These are phyloP conservation scores for Alternaria gansuensis DNA, from an alignment of 2,329 filamentous ascomycete genomes.

Conservation along the genomic window DNA sequence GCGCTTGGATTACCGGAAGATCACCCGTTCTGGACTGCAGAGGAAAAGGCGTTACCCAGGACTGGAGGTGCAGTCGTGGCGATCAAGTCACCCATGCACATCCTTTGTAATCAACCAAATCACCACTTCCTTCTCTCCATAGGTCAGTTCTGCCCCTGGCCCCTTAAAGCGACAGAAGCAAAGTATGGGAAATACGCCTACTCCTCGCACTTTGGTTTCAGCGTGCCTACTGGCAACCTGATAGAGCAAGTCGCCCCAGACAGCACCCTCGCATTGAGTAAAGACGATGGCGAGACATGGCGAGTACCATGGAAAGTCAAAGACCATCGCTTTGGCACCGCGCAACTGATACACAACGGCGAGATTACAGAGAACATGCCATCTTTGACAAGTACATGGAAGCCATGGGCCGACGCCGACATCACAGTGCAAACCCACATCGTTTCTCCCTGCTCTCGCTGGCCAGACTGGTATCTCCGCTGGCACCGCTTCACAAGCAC, in stretches of 20 bases:
- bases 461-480: slow-evolving; percentile 46
- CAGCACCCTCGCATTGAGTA: slow-evolving; percentile 51
- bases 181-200: slow-evolving; percentile 52
- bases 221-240: slow-evolving; percentile 52
- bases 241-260: slow-evolving; percentile 56
- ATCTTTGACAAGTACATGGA: slow-evolving; percentile 35
- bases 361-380: slow-evolving; percentile 21
- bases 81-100: slow-evolving; percentile 54
- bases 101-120: slow-evolving; percentile 54
- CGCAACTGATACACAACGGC: slow-evolving; percentile 9
- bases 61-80: neutral
- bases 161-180: slow-evolving; percentile 48
- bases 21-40: slow-evolving; percentile 58
- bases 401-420: slow-evolving; percentile 43
- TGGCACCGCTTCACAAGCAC: slow-evolving; percentile 32
- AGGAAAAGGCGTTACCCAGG: slow-evolving; percentile 52
- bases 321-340: slow-evolving; percentile 14
- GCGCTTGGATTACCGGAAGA: slow-evolving; percentile 50
- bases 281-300: slow-evolving; percentile 54
- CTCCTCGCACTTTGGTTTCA: slow-evolving; percentile 50
- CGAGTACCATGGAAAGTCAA: slow-evolving; percentile 50
- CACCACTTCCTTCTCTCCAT: slow-evolving; percentile 47
- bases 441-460: slow-evolving; percentile 35
- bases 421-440: slow-evolving; percentile 37
- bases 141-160: slow-evolving; percentile 50